Percentiles rank a stretch among this genome's conserved stretches.
Conservation (phyloP, 371 early-diverging fungal genomes). For the Batkoa obscura region DNA sequence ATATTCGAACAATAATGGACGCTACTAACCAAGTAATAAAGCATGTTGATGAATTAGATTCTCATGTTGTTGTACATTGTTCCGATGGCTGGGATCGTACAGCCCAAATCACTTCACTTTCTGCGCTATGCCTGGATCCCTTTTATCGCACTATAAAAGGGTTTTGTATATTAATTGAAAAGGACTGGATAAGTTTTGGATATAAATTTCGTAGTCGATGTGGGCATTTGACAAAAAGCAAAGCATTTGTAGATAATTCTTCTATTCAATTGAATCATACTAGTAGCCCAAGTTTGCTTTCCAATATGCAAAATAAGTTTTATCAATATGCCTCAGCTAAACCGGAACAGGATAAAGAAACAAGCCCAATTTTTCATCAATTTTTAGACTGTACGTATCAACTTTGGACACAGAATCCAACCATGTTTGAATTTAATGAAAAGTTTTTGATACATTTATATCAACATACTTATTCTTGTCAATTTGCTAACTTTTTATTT, state of each 20-base stretch:
- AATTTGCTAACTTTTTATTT: constrained; percentile 83
- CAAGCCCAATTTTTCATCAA: constrained; percentile 87
- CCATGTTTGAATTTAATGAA: constrained; percentile 84
- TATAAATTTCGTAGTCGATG: constrained; percentile 86
- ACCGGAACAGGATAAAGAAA: constrained; percentile 40
- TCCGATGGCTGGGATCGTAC: constrained; percentile 99
- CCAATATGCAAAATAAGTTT: constrained; percentile 47
- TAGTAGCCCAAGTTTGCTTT: constrained; percentile 35
- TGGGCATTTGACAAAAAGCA: constrained; percentile 66
- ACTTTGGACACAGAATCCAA: constrained; percentile 66
- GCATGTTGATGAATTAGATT: constrained; percentile 44
- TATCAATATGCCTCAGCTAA: constrained; percentile 15
- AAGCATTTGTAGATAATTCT: constrained; percentile 33
- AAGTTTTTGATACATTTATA: constrained; percentile 55
- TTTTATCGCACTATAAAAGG: constrained; percentile 85
- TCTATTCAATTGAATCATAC: constrained; percentile 20
- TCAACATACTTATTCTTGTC: constrained; percentile 69
- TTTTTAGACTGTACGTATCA: constrained; percentile 90
- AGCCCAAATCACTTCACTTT: constrained; percentile 72
- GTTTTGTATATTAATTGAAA: constrained; percentile 75
- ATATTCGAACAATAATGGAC: constrained; percentile 61
- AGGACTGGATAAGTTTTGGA: constrained; percentile 93
- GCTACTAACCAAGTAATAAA: constrained; percentile 66
- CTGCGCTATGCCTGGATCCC: constrained; percentile 84
- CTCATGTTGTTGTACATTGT: constrained; percentile 90